These are phyloP conservation scores for Arabis hirsuta DNA, from an alignment of 345 rosid genomes.

Conservation along the genomic window DNA sequence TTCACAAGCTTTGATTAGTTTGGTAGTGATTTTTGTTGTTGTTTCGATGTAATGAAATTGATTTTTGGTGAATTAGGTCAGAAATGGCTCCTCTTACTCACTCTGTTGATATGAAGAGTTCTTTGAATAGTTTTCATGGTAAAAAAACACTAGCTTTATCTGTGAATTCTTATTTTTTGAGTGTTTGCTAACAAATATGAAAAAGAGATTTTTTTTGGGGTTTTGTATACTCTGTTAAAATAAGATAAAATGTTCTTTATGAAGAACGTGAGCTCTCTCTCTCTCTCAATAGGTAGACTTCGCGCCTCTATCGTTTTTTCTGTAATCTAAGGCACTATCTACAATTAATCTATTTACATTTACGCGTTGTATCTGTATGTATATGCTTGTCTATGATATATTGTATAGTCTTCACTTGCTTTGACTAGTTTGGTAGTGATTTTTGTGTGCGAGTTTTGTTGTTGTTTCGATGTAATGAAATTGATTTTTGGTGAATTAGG, in stretches of 20 bases:
- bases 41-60: conserved; percentile 8
- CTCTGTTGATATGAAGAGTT: conserved; percentile 42
- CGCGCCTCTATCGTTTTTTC: no score
- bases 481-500: conserved; percentile 28
- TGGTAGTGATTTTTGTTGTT: not conserved
- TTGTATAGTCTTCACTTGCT: conserved; percentile 18
- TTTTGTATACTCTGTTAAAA: no score
- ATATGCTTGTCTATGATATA: no score
- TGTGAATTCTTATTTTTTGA: no score
- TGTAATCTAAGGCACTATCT: conserved; percentile 50
- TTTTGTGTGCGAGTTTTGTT: no score
- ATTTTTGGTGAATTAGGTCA: conserved; percentile 24
- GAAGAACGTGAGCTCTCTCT: no score
- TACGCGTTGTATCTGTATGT: not conserved
- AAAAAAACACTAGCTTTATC: not conserved
- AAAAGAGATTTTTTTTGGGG: not conserved
- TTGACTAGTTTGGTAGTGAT: conserved; percentile 4
- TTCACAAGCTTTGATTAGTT: conserved; percentile 19
- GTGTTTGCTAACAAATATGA: no score
- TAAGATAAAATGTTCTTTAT: no score
- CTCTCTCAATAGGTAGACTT: no score
- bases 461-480: not conserved
- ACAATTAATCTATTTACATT: not conserved
- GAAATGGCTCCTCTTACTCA: conserved; percentile 45
- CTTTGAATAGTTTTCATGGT: conserved; percentile 37